Evolutionary conservation across 2,329 filamentous ascomycete genomes (phyloP).

Genomic region (Diplodia seriata): DNA sequence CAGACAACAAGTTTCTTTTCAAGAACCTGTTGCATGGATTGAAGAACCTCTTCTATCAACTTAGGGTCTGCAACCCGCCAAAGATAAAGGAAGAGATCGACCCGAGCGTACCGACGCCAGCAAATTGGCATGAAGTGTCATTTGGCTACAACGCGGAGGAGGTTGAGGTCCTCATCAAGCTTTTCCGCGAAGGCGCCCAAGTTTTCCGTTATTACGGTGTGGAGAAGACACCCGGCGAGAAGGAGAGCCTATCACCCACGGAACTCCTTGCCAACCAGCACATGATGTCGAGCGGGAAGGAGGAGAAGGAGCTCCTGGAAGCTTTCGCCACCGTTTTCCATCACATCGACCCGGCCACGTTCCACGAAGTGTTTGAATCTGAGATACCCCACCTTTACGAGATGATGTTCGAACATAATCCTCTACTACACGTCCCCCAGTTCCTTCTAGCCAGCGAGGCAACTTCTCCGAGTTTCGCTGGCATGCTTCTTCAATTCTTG

Average conservation of each 20-base stretch:
- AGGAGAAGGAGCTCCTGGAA: constrained; percentile 96
- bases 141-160: constrained; percentile 98
- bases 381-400: constrained; percentile 97
- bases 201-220: constrained; percentile 98
- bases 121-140: constrained; percentile 94
- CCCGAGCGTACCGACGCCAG: constrained; percentile 71
- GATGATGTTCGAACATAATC: constrained; percentile 96
- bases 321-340: constrained; percentile 99
- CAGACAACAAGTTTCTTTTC: constrained; percentile 97
- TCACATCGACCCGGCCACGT: constrained; percentile 96
- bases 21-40: constrained; percentile 94
- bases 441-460: constrained; percentile 99
- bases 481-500: constrained; percentile 95
- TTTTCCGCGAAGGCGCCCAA: constrained; percentile 94
- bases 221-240: constrained; percentile 76
- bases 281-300: constrained; percentile 84
- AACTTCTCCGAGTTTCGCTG: constrained; percentile 95
- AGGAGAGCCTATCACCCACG: constrained; percentile 78
- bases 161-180: constrained; percentile 92
- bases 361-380: constrained; percentile 97
- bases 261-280: constrained; percentile 95
- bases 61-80: constrained; percentile 83
- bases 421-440: constrained; percentile 91
- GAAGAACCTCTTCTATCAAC: constrained; percentile 95
- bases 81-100: constrained; percentile 69